Evolutionary conservation across 2,329 filamentous ascomycete genomes (phyloP).

Genomic region (Aspergillus puulaauensis): DNA sequence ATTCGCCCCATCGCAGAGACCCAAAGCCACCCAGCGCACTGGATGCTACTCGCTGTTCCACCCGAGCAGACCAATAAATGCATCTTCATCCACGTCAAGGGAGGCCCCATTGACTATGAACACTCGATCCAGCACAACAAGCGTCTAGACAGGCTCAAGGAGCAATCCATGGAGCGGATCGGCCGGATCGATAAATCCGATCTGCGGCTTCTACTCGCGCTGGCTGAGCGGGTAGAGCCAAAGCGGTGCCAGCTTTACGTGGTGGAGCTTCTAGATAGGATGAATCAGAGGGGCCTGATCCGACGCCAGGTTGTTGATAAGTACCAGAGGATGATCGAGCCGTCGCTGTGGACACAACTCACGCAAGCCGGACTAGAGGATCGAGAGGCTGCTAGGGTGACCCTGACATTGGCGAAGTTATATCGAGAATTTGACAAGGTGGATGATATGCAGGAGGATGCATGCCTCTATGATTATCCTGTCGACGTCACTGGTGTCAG

Average conservation of each 20-base stretch:
- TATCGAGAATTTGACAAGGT: not conserved
- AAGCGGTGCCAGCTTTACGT: not conserved
- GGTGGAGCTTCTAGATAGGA: not conserved
- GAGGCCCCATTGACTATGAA: not conserved
- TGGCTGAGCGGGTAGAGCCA: not conserved
- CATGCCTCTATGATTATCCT: not conserved
- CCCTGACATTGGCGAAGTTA: not conserved
- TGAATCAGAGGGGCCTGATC: not conserved
- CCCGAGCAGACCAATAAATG: not conserved
- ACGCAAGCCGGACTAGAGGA: not conserved
- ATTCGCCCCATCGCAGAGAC: not conserved
- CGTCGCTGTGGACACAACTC: not conserved
- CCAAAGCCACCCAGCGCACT: not conserved
- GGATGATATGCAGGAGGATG: not conserved
- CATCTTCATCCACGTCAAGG: not conserved
- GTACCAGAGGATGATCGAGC: not conserved
- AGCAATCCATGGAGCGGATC: not conserved
- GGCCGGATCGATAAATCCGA: not conserved
- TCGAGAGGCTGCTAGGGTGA: not conserved
- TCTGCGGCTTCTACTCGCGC: not conserved
- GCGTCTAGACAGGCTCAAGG: not conserved
- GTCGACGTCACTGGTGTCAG: not conserved
- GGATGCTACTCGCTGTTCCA: not conserved
- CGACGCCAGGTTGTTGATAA: not conserved
- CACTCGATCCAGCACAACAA: not conserved